Evolutionary conservation across 257 asterid species (phyloP).

Genomic region (Paulownia fortunei): DNA sequence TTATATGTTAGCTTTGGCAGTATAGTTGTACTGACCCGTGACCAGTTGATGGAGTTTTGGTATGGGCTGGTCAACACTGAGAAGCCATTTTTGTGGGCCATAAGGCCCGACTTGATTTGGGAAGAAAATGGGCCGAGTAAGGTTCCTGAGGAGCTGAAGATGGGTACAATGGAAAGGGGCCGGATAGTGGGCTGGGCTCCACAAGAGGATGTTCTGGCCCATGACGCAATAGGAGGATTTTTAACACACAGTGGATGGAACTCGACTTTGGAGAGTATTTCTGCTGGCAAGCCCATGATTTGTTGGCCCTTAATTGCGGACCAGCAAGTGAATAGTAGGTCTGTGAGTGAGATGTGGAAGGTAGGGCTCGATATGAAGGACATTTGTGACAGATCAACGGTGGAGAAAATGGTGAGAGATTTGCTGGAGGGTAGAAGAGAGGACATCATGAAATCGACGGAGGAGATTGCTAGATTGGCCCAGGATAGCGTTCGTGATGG

Average conservation of each 20-base stretch:
- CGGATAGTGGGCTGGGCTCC: slow-evolving; percentile 46
- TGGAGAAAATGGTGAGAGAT: slow-evolving; percentile 43
- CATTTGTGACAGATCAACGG: slow-evolving; percentile 43
- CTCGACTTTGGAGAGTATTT: slow-evolving; percentile 47
- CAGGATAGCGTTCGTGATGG: slow-evolving; percentile 34
- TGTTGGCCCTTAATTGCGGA: slow-evolving; percentile 43
- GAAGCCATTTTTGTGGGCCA: slow-evolving; percentile 46
- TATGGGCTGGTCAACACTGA: slow-evolving; percentile 40
- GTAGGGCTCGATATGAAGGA: slow-evolving; percentile 44
- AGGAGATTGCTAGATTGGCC: slow-evolving; percentile 34
- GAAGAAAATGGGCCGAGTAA: slow-evolving; percentile 29
- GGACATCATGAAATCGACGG: slow-evolving; percentile 18
- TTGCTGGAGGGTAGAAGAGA: slow-evolving; percentile 36
- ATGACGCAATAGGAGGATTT: slow-evolving; percentile 46
- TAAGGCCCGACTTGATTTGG: slow-evolving; percentile 34
- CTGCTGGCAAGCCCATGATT: slow-evolving; percentile 49
- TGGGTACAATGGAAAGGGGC: slow-evolving; percentile 23
- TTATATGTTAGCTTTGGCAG: slow-evolving; percentile 51
- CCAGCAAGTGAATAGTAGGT: slow-evolving; percentile 46
- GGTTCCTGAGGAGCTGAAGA: slow-evolving; percentile 31
- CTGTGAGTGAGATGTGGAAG: slow-evolving; percentile 45
- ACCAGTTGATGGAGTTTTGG: slow-evolving; percentile 44
- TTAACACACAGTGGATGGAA: slow-evolving; percentile 56
- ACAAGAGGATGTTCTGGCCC: slow-evolving; percentile 47
- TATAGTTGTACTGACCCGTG: slow-evolving; percentile 21